Percentiles rank a stretch among this genome's conserved stretches.
Conservation (phyloP, 345 rosid genomes). For the Salix brachista region DNA sequence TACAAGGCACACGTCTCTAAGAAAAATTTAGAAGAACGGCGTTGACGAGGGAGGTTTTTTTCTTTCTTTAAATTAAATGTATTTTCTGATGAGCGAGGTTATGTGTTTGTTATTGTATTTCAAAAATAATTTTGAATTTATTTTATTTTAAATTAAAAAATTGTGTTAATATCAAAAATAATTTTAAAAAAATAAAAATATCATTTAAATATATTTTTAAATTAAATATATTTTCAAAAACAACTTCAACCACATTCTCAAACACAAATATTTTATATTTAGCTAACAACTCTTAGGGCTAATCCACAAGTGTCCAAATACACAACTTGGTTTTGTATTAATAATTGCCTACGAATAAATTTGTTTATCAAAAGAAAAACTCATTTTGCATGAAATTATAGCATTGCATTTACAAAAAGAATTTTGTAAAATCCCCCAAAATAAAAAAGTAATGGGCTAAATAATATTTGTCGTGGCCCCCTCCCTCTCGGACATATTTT, state of each 20-base stretch:
- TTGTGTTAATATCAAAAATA: too few relatives aligned
- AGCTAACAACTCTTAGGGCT: neutral
- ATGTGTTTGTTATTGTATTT: too few relatives aligned
- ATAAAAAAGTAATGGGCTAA: neutral
- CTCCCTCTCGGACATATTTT: neutral
- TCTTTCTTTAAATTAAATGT: too few relatives aligned
- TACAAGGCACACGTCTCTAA: neutral
- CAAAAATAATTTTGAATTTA: rapidly evolving
- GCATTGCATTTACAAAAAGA: neutral
- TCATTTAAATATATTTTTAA: too few relatives aligned
- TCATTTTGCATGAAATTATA: neutral
- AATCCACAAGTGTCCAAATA: neutral
- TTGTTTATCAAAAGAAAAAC: neutral
- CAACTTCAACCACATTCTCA: too few relatives aligned
- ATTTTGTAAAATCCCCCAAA: neutral
- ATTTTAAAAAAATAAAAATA: too few relatives aligned
- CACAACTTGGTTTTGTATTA: neutral
- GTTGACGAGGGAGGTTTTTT: neutral
- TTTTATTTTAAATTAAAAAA: too few relatives aligned
- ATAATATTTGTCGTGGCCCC: neutral
- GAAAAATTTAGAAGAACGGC: constrained; percentile 24
- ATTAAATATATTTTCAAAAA: too few relatives aligned
- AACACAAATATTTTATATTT: too few relatives aligned
- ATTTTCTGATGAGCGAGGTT: too few relatives aligned
- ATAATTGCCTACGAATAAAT: neutral